Evolutionary conservation across 805 yeast genomes (phyloP).

Genomic region (Martiniozyma abietophila): DNA sequence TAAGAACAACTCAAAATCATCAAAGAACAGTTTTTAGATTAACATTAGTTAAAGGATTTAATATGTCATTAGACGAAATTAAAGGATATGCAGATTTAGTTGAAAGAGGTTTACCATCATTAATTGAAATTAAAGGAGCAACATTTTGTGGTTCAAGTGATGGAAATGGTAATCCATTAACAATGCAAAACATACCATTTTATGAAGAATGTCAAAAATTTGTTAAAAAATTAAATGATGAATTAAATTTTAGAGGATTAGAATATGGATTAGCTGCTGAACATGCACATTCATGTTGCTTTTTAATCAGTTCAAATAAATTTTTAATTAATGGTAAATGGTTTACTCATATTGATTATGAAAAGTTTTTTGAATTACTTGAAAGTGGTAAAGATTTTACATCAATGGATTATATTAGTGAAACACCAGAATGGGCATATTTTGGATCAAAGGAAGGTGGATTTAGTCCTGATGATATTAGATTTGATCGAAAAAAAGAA

Average conservation of each 20-base stretch:
- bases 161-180: constrained; percentile 78
- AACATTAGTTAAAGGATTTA: constrained; percentile 88
- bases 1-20: constrained; percentile 61
- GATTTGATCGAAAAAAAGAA: constrained; percentile 56
- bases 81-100: constrained; percentile 83
- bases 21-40: constrained; percentile 89
- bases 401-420: constrained; percentile 70
- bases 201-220: constrained; percentile 81
- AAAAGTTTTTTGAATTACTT: constrained; percentile 61
- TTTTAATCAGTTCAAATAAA: constrained; percentile 66
- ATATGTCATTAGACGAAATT: constrained; percentile 67
- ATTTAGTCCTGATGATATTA: constrained; percentile 77
- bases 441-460: constrained; percentile 85
- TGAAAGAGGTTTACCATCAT: constrained; percentile 70
- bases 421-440: constrained; percentile 86
- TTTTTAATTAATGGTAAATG: constrained; percentile 66
- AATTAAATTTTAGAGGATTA: constrained; percentile 56
- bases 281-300: constrained; percentile 92
- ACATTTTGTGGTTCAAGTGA: constrained; percentile 87
- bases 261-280: constrained; percentile 84
- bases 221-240: constrained; percentile 54
- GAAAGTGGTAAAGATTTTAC: constrained; percentile 54
- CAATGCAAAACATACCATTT: constrained; percentile 93
- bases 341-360: constrained; percentile 86
- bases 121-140: constrained; percentile 90